Evolutionary conservation across 2,329 filamentous ascomycete species (phyloP).

Genomic region (Aureobasidium sp.): DNA sequence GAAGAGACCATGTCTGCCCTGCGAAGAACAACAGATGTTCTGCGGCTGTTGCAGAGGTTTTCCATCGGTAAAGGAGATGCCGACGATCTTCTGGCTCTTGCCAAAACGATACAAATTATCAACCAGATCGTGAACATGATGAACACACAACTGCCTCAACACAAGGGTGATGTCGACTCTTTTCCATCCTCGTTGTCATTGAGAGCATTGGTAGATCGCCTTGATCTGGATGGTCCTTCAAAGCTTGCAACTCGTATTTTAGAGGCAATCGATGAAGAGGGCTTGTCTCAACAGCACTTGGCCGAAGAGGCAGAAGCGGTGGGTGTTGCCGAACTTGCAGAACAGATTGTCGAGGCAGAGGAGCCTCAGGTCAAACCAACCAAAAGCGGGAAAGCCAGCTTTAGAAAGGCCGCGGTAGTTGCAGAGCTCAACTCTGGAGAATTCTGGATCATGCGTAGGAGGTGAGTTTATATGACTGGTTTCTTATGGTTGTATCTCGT

Average conservation of each 20-base stretch:
- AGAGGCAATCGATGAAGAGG: constrained; percentile 84
- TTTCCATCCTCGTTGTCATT: background rate
- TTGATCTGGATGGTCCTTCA: constrained; percentile 58
- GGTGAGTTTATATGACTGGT: constrained; percentile 13
- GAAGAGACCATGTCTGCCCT: constrained; percentile 63
- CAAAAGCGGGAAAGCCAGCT: constrained; percentile 1
- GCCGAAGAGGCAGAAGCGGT: constrained; percentile 64
- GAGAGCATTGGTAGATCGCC: constrained; percentile 35
- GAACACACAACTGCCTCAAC: constrained; percentile 9
- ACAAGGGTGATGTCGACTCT: background rate
- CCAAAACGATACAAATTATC: constrained; percentile 70
- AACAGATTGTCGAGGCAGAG: constrained; percentile 39
- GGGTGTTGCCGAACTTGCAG: constrained; percentile 63
- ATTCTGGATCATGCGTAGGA: constrained; percentile 54
- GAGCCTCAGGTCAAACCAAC: constrained; percentile 14
- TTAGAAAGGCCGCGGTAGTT: background rate
- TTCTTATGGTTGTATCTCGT: background rate
- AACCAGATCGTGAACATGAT: constrained; percentile 51
- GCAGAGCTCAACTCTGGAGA: constrained; percentile 31
- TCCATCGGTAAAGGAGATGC: constrained; percentile 84
- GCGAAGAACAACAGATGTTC: constrained; percentile 70
- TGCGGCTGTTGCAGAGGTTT: constrained; percentile 89
- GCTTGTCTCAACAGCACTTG: constrained; percentile 70
- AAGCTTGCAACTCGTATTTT: constrained; percentile 64
- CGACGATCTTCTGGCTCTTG: constrained; percentile 79